These are phyloP conservation scores for Pinus albicaulis DNA, from an alignment of 75 land plant species.

Conservation along the genomic window DNA sequence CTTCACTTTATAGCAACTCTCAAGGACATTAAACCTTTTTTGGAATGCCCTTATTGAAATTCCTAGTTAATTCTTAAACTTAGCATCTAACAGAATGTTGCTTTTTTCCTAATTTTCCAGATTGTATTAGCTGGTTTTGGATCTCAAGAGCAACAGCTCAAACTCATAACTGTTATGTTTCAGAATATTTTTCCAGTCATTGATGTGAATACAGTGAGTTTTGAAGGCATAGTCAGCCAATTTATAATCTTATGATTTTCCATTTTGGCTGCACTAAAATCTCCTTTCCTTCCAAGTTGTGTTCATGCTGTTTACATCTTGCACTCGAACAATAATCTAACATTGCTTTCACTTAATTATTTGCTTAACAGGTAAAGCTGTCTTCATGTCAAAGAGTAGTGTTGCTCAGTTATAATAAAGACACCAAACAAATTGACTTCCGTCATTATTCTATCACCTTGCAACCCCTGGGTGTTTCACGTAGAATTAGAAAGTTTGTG, in stretches of 20 bases:
- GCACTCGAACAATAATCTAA: background rate
- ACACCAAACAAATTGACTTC: slow-evolving; percentile 87
- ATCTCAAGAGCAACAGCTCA: slow-evolving; percentile 80
- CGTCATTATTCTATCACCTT: slow-evolving; percentile 91
- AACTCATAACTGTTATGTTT: slow-evolving; percentile 80
- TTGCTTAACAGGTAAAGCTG: slow-evolving; percentile 75
- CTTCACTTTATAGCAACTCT: background rate
- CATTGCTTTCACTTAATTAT: background rate
- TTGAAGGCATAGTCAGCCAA: background rate
- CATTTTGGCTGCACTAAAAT: background rate
- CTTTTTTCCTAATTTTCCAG: slow-evolving; percentile 28
- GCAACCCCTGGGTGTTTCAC: slow-evolving; percentile 94
- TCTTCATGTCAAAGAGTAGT: slow-evolving; percentile 91
- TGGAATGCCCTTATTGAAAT: background rate
- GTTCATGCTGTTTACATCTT: background rate
- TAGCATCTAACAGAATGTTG: background rate
- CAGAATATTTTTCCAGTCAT: slow-evolving; percentile 97
- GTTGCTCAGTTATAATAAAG: slow-evolving; percentile 80
- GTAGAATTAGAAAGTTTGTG: slow-evolving; percentile 90
- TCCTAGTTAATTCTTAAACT: background rate
- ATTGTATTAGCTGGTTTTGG: slow-evolving; percentile 97
- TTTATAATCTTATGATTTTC: background rate
- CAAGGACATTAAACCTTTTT: background rate
- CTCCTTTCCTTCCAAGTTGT: background rate
- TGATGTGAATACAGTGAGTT: slow-evolving; percentile 85